These are phyloP conservation scores for Polygonum aviculare DNA, from an alignment of 148 eudicot genomes.

Conservation along the genomic window DNA sequence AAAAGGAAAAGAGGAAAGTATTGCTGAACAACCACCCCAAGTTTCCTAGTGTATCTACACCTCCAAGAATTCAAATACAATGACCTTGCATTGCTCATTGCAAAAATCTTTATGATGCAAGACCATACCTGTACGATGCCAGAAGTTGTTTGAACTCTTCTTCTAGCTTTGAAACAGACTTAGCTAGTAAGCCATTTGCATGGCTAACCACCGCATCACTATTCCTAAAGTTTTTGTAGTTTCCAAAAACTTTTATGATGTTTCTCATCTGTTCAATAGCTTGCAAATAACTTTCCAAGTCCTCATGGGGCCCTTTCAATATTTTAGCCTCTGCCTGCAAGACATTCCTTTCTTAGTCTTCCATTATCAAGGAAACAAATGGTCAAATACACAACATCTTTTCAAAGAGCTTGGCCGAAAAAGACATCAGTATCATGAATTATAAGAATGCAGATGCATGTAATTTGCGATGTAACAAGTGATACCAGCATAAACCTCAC, in stretches of 20 bases:
- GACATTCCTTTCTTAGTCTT: background rate
- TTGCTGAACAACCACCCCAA: background rate
- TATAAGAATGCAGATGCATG: background rate
- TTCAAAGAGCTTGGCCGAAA: background rate
- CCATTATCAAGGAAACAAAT: background rate
- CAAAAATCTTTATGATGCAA: background rate
- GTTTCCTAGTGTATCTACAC: background rate
- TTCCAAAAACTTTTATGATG: conserved; percentile 68
- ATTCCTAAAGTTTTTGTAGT: conserved; percentile 87
- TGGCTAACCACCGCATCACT: conserved; percentile 85
- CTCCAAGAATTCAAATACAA: background rate
- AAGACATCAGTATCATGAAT: background rate
- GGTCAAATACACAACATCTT: background rate
- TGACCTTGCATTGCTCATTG: conserved; percentile 3
- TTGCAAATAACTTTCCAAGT: conserved; percentile 88
- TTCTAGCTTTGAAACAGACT: conserved; percentile 95
- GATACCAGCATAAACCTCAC: background rate
- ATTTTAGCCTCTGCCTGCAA: conserved; percentile 90
- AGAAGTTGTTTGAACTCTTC: conserved; percentile 88
- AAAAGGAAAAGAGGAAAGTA: background rate
- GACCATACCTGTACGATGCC: conserved; percentile 59
- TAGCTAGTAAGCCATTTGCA: conserved; percentile 62
- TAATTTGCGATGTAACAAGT: background rate
- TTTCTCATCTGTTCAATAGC: conserved; percentile 88
- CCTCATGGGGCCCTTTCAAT: conserved; percentile 95